Evolutionary conservation across 495 filamentous ascomycete species (phyloP), one percentile per base, ranked within the genome.

Genomic region (Immersiella caudata): DNA sequence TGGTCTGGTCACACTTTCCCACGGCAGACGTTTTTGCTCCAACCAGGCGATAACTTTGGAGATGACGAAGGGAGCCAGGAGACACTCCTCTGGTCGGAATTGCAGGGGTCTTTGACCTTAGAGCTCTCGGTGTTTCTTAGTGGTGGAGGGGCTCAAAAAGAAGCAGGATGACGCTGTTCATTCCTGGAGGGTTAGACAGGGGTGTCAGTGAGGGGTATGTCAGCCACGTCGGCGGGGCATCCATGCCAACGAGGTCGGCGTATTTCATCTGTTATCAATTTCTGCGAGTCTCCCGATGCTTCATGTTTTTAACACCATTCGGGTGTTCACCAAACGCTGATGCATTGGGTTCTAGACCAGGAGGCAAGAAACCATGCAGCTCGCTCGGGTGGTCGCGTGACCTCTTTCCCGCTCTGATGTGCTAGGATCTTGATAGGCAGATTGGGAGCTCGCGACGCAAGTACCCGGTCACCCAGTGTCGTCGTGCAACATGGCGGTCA

Each of bases 401-500:
- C 49, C 46, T 0, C 46, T 35, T 63, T 46, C 59, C 24, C n/a
- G 20, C 29, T 46, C 24, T 49, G 29, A 40, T 35, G 22, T 51
- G 6, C 61, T 50, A 25, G 46, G 24, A 40, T 27, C 33, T 33
- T 63, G 61, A 63, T 63, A 63, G 61, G 61, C 18, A 16, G n/a
- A 21, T 25, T 4, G 40, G 25, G 20, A 11, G 40, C n/a, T 50
- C 24, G 40, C 61, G 40, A 46, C 2, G 40, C 40, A 46, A 2
- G 40, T 12, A 46, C 2, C 24, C 36, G 20, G 20, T 18, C 14
- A 5, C 59, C 33, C 3, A 24, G 3, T 21, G 12, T 22, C 16
- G 21, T 33, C 7, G 40, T 29, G 46, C 61, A 51, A 63, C 61
- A 33, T 51, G 61, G 61, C 61, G 61, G 61, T 63, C 61, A 63